Conservation (phyloP, 1,284 basidiomycete species). For the Boletellus sp. region DNA sequence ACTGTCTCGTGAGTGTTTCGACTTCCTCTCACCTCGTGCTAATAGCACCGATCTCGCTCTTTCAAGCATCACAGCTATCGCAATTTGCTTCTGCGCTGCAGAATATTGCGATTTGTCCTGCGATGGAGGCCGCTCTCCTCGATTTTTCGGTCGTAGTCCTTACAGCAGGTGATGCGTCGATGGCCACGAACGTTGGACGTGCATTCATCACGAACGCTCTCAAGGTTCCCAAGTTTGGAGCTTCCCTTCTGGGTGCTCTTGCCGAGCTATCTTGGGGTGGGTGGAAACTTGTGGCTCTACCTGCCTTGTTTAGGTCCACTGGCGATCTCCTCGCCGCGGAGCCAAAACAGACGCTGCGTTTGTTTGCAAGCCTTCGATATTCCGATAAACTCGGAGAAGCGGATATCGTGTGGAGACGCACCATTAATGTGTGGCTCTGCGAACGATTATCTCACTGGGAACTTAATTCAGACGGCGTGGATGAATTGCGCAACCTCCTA, state of each 20-base stretch:
- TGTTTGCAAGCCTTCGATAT: conserved; percentile 49
- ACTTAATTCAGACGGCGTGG: conserved; percentile 32
- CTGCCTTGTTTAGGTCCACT: conserved; percentile 51
- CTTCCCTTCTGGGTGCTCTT: conserved; percentile 55
- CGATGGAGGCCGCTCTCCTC: conserved; percentile 44
- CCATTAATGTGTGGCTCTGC: conserved; percentile 45
- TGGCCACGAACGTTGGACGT: conserved; percentile 61
- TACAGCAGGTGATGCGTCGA: conserved; percentile 57
- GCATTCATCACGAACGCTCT: conserved; percentile 52
- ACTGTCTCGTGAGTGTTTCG: conserved; percentile 45
- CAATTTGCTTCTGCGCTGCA: conserved; percentile 43
- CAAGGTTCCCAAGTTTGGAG: conserved; percentile 41
- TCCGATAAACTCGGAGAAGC: conserved; percentile 49
- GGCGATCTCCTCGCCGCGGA: conserved; percentile 43
- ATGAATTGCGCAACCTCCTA: conserved; percentile 48
- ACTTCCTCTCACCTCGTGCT: not conserved
- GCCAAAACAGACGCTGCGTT: conserved; percentile 40
- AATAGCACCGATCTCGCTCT: not conserved
- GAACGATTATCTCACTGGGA: conserved; percentile 27
- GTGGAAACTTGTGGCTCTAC: conserved; percentile 64
- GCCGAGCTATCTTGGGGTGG: conserved; percentile 68
- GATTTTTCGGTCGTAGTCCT: conserved; percentile 50
- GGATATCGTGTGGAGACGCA: conserved; percentile 56
- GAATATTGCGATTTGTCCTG: conserved; percentile 36
- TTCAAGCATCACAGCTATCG: conserved; percentile 47